phyloP scores from a whole-genome alignment of 148 eudicot species.

The Rhododendron griersonianum region DNA sequence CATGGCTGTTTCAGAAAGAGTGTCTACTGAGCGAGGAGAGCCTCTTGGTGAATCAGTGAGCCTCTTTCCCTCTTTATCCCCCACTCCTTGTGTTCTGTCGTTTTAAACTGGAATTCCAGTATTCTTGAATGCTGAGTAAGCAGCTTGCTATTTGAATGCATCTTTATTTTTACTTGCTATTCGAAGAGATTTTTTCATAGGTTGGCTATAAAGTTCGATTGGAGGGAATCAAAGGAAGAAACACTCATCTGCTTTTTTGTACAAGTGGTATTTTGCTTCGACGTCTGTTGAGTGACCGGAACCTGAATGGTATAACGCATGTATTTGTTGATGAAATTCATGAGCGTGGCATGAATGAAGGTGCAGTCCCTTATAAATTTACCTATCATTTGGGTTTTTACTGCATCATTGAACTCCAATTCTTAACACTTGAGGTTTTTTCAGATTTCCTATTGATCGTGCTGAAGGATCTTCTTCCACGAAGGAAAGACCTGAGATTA shows the following conservation, averaged over 20 bases:
- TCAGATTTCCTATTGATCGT: conserved; percentile 96
- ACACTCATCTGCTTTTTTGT: conserved; percentile 98
- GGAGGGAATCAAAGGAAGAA: conserved; percentile 97
- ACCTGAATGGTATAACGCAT: conserved; percentile 88
- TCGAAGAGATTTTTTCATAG: conserved; percentile 53
- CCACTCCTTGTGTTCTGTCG: neutral
- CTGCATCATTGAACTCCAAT: neutral
- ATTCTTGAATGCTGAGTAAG: conserved; percentile 1
- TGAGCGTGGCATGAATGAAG: conserved; percentile 99
- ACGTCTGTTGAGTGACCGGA: conserved; percentile 86
- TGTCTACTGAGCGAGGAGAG: conserved; percentile 95
- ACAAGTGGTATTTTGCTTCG: conserved; percentile 99
- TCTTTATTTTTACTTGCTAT: conserved; percentile 34
- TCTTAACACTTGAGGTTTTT: conserved; percentile 3
- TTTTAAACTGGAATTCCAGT: neutral
- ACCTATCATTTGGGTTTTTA: neutral
- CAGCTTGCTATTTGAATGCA: conserved; percentile 15
- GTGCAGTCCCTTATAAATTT: conserved; percentile 29
- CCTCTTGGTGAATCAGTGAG: conserved; percentile 96
- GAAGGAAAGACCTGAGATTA: conserved; percentile 89
- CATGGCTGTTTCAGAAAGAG: conserved; percentile 94
- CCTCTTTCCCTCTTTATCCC: conserved; percentile 15
- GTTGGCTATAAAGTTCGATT: conserved; percentile 98
- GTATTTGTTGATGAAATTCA: conserved; percentile 99
- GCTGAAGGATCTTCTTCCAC: conserved; percentile 95